phyloP scores from a whole-genome alignment of 2,329 filamentous ascomycete species.

The Fusarium stilboides region DNA sequence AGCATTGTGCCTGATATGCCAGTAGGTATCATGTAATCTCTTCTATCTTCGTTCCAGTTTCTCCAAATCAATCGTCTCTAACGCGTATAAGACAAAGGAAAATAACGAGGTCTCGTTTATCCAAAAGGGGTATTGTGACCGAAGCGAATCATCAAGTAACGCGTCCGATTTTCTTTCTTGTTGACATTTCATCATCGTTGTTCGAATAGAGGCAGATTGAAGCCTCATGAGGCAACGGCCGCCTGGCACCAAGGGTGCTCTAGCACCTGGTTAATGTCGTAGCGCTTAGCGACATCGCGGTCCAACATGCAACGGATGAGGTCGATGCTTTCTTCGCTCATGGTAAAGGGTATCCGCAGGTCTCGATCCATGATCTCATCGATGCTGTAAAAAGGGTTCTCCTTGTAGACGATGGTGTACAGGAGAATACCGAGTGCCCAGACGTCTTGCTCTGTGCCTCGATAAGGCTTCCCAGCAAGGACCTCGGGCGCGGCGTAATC shows the following conservation, averaged over 20 bases:
- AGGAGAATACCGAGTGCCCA: constrained; percentile 97
- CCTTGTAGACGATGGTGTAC: constrained; percentile 99
- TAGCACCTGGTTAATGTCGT: constrained; percentile 89
- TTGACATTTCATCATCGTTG: constrained; percentile 22
- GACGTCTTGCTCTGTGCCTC: constrained; percentile 97
- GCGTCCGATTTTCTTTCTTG: constrained; percentile 17
- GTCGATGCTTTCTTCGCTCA: constrained; percentile 94
- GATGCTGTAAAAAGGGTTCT: constrained; percentile 98
- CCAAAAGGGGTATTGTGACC: constrained; percentile 46
- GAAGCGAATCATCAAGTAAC: constrained; percentile 34
- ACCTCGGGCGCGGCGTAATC: constrained; percentile 99
- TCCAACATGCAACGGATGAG: constrained; percentile 93
- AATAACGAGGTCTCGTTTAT: constrained; percentile 34
- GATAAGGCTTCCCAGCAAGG: constrained; percentile 90
- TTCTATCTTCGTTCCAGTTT: constrained; percentile 35
- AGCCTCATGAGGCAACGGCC: constrained; percentile 17
- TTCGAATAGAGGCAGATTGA: not conserved
- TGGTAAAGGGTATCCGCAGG: constrained; percentile 87
- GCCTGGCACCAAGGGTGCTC: constrained; percentile 84
- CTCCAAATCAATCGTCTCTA: constrained; percentile 39
- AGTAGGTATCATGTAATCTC: constrained; percentile 26
- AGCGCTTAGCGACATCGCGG: constrained; percentile 85
- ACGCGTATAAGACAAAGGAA: constrained; percentile 34
- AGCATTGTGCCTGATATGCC: constrained; percentile 19
- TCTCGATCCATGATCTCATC: constrained; percentile 99